Evolutionary conservation across 108 stramenopile genomes (phyloP).

Genomic region (Fistulifera solaris): DNA sequence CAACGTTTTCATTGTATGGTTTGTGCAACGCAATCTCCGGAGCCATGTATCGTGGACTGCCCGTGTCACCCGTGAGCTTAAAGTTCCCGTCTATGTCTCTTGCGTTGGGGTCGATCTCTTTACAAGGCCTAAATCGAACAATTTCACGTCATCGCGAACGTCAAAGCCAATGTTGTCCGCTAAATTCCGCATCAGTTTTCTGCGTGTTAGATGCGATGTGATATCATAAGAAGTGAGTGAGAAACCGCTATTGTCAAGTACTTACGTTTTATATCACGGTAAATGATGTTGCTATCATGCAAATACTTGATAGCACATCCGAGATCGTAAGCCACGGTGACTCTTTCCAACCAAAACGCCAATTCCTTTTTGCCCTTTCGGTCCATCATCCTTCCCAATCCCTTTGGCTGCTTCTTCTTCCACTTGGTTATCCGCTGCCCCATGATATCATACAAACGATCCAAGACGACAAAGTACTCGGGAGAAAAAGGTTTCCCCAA

Average conservation of each 20-base stretch:
- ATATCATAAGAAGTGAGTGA: no score
- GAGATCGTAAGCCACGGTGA: slow-evolving; percentile 69
- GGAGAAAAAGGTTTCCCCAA: slow-evolving; percentile 19
- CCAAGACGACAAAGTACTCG: slow-evolving; percentile 68
- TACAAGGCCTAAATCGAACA: slow-evolving; percentile 67
- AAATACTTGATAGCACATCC: slow-evolving; percentile 64
- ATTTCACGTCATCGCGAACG: slow-evolving; percentile 42
- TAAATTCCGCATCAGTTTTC: no score
- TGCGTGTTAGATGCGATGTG: no score
- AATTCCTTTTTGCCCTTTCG: slow-evolving; percentile 52
- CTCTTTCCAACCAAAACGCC: slow-evolving; percentile 57
- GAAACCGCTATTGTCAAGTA: no score
- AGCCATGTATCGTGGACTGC: slow-evolving; percentile 62
- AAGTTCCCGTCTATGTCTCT: slow-evolving; percentile 40
- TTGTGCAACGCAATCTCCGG: slow-evolving; percentile 63
- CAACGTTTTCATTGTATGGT: slow-evolving; percentile 81
- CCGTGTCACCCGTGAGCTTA: slow-evolving; percentile 68
- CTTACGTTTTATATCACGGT: slow-evolving; percentile 56
- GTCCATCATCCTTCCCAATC: slow-evolving; percentile 48
- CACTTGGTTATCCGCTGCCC: slow-evolving; percentile 46
- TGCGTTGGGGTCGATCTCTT: slow-evolving; percentile 28
- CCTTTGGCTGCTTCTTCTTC: slow-evolving; percentile 48
- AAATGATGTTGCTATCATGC: slow-evolving; percentile 59
- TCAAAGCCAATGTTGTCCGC: slow-evolving; percentile 35
- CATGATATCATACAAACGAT: slow-evolving; percentile 72